Evolutionary conservation across 1,139 yeast genomes (phyloP).

Genomic region (Arxiozyma heterogenica): DNA sequence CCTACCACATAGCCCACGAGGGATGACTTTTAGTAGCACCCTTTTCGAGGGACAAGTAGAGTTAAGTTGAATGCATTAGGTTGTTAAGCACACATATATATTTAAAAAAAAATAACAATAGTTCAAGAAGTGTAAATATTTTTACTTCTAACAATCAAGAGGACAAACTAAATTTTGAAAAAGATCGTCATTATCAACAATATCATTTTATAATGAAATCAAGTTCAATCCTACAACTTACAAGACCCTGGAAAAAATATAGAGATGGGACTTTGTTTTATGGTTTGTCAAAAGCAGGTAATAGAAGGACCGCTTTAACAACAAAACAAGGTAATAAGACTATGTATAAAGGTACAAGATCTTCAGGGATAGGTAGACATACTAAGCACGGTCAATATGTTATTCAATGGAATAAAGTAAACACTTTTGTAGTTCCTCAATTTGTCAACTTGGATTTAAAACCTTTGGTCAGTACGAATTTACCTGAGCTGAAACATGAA

Average conservation of each 20-base stretch:
- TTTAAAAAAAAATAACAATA: too few relatives aligned
- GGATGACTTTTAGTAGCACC: too few relatives aligned
- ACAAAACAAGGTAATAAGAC: constrained; percentile 93
- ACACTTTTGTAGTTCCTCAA: constrained; percentile 82
- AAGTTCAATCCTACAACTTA: constrained; percentile 43
- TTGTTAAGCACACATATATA: too few relatives aligned
- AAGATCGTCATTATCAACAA: background rate
- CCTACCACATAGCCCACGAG: too few relatives aligned
- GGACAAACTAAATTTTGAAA: too few relatives aligned
- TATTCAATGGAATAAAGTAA: constrained; percentile 75
- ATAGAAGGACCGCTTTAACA: constrained; percentile 76
- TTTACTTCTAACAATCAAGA: too few relatives aligned
- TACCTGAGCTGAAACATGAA: constrained; percentile 61
- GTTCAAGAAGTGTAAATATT: too few relatives aligned
- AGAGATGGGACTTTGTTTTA: constrained; percentile 79
- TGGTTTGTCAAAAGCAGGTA: constrained; percentile 67
- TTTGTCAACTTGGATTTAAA: constrained; percentile 43
- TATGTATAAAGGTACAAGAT: constrained; percentile 91
- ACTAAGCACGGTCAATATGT: constrained; percentile 67
- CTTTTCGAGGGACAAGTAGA: too few relatives aligned
- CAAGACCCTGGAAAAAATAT: constrained; percentile 84
- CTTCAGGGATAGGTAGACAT: constrained; percentile 83
- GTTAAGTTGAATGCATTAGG: too few relatives aligned
- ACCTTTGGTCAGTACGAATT: constrained; percentile 65
- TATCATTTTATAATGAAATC: constrained; percentile 40